Evolutionary conservation across 768 basidiomycete species (phyloP).

Genomic region (Cystobasidium tubakii): DNA sequence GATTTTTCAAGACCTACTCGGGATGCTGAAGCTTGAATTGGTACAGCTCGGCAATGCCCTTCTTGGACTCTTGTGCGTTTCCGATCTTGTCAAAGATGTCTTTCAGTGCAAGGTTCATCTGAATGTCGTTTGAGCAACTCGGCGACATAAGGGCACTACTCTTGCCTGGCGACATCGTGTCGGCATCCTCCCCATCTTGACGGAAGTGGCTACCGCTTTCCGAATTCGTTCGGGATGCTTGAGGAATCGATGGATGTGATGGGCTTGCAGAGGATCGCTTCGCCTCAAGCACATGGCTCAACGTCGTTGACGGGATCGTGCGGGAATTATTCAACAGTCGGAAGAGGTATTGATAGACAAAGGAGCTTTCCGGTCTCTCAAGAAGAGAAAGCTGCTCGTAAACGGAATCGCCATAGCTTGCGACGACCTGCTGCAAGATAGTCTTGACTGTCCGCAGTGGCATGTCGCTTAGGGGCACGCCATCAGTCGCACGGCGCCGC

Average conservation of each 20-base stretch:
- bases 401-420: slow-evolving; percentile 77
- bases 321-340: slow-evolving; percentile 64
- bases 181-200: neutral
- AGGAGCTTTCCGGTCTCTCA: slow-evolving; percentile 93
- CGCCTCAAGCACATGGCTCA: too few relatives aligned
- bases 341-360: slow-evolving; percentile 91
- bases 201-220: neutral
- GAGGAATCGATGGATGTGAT: neutral
- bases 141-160: neutral
- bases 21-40: slow-evolving; percentile 87
- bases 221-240: neutral
- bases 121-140: slow-evolving; percentile 38
- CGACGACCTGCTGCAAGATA: slow-evolving; percentile 94
- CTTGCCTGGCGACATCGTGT: neutral
- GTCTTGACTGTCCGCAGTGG: slow-evolving; percentile 95
- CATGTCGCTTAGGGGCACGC: slow-evolving; percentile 94
- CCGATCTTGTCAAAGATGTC: slow-evolving; percentile 47
- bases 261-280: neutral
- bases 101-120: slow-evolving; percentile 40
- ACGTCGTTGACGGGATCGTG: neutral
- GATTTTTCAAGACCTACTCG: slow-evolving; percentile 41
- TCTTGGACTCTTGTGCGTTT: slow-evolving; percentile 41
- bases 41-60: slow-evolving; percentile 84
- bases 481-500: slow-evolving; percentile 82
- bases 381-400: slow-evolving; percentile 87